A percentile compares a stretch with the other conserved stretches of the same genome.
Evolutionary conservation across 768 basidiomycete species (phyloP).

Genomic region (Phanerodontia chrysosporium): DNA sequence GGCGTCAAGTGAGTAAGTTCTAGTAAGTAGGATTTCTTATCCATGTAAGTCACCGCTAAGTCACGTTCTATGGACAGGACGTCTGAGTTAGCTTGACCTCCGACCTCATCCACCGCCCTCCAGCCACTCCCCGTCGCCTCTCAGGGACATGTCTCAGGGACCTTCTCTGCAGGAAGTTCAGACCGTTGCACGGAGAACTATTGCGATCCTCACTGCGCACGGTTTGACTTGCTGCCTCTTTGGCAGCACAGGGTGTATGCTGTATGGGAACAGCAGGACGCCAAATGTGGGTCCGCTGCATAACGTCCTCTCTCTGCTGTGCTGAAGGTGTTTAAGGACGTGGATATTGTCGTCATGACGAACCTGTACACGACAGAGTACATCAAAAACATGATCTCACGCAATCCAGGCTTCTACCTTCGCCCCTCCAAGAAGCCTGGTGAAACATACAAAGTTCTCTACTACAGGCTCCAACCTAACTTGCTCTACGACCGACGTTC

Average conservation of each 20-base stretch:
- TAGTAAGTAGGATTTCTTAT: no score
- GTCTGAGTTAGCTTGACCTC: no score
- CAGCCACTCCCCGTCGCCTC: no score
- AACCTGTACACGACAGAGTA: conserved; percentile 28
- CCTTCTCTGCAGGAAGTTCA: conserved; percentile 12
- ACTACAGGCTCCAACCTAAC: neutral
- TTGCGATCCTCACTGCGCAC: conserved; percentile 7
- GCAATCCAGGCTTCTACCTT: conserved; percentile 4
- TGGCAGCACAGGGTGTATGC: conserved; percentile 19
- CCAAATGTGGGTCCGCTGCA: conserved; percentile 19
- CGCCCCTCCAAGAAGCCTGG: conserved; percentile 4
- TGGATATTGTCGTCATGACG: conserved; percentile 43
- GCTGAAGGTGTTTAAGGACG: conserved; percentile 32
- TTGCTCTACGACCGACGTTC: neutral
- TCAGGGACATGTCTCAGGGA: neutral
- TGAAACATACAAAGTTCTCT: conserved; percentile 12
- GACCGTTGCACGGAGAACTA: conserved; percentile 12
- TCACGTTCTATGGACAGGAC: no score
- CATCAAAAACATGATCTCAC: conserved; percentile 35
- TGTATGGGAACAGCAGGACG: conserved; percentile 18
- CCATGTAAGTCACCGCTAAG: no score
- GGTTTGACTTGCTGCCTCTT: conserved; percentile 20
- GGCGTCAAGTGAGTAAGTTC: no score
- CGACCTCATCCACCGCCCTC: no score
- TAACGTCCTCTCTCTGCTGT: neutral